Base-by-base conservation (phyloP, 768 basidiomycete species). In the Podaxis sp. region DNA sequence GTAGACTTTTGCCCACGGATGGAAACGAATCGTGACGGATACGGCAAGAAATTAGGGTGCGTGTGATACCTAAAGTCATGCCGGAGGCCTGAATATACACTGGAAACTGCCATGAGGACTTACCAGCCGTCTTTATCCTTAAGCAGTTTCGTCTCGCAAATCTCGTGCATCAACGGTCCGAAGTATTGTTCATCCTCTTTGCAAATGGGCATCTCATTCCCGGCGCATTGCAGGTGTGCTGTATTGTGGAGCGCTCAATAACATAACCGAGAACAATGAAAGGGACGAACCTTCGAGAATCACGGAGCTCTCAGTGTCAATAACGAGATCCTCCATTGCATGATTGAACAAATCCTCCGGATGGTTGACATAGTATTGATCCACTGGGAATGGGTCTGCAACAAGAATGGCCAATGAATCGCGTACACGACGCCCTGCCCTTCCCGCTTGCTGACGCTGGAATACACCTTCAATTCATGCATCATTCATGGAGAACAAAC, bases 211-310 rank as follows among this genome's bases (percentile, higher is more conserved):
- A 96, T 90, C 74, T 96, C 95, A 59, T 88, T 79, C 0, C 85
- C 92, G 17, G 94, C 95, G 66, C 93, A 96, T 70, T 96, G 95
- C 12, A 96, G 72, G 70, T 95, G 94, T 4, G 86, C 89, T 83
- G 44, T 7, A 57, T 11, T 33, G 8, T 9, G 8, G 59, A 26
- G 17, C 5, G 44, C 17, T 46, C 8, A 46, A 8, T 17, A 19
- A 8, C 19, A 22, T 33, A 9, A 7, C 44, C 2, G 44, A 2
- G 19, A 17, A n/a, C n/a, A 15, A 46, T n/a, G 5, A 19, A 46
- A 28, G 12, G 38, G 28, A 44, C 40, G 22, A 39, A 77, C 83
- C 80, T 78, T 95, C 95, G 1, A 94, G 76, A 24, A 95, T 79
- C 26, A 92, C 77, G 63, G 84, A 83, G 69, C 85, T 95, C 11